A percentile compares a stretch with the other conserved stretches of the same genome.
Evolutionary conservation across 139 green algal species (phyloP).

Genomic region (Diplosphaera chodatii): DNA sequence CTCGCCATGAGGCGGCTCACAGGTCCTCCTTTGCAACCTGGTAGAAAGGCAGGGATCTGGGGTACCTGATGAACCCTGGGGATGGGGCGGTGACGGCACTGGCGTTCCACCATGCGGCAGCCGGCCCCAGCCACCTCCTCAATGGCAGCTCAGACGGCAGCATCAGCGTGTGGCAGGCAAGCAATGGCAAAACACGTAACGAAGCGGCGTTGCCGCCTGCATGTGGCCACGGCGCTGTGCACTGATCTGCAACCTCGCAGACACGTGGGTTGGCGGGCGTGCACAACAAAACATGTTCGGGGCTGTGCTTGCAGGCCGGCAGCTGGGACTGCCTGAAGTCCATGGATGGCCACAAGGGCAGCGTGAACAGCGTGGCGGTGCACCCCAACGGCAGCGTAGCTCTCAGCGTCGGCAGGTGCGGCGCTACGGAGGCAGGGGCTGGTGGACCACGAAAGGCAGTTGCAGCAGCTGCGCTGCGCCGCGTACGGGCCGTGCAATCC

Average conservation of each 20-base stretch:
- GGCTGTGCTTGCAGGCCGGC: constrained; percentile 3
- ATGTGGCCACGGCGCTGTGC: not conserved
- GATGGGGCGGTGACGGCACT: constrained; percentile 70
- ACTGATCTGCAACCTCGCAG: too few relatives aligned
- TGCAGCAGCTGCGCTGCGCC: too few relatives aligned
- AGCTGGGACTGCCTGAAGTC: constrained; percentile 74
- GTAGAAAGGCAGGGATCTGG: constrained; percentile 44
- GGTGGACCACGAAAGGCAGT: too few relatives aligned
- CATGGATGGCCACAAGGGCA: constrained; percentile 49
- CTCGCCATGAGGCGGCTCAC: not conserved
- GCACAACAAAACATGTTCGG: too few relatives aligned
- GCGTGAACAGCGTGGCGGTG: constrained; percentile 56
- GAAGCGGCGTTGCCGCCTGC: constrained; percentile 2
- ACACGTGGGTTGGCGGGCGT: too few relatives aligned
- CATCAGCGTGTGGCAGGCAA: constrained; percentile 66
- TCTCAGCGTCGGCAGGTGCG: constrained; percentile 44
- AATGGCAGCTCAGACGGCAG: constrained; percentile 67
- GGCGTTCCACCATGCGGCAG: constrained; percentile 47
- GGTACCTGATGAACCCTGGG: constrained; percentile 76
- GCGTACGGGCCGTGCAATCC: not conserved
- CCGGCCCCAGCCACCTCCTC: constrained; percentile 67
- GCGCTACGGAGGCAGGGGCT: too few relatives aligned
- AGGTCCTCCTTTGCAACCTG: not conserved
- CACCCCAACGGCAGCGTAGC: constrained; percentile 69
- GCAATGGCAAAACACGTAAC: constrained; percentile 12